Evolutionary conservation across 2,329 filamentous ascomycete genomes (phyloP), one percentile per base, ranked within the genome.

Genomic region (Didymellaceae sp.): DNA sequence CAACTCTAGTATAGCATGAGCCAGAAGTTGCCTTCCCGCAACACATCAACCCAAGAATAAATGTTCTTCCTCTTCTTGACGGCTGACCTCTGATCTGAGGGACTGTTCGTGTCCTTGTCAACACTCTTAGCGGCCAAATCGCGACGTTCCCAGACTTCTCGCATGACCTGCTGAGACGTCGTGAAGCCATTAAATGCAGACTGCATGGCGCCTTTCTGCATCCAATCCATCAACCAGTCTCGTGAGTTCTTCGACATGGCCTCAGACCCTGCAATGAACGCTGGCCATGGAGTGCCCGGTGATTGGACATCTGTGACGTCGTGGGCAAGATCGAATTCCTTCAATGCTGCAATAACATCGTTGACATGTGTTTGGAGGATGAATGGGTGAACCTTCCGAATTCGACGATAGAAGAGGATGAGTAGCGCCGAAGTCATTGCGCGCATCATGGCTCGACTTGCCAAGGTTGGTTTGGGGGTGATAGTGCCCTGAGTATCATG

Each of bases 391-490:
- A 73, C 71, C 6, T 75, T 65, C 14, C 71, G 67, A 13, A 77
- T 68, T 5, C 75, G 66, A 2, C 74, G 64, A 51, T 77, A 77
- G 56, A 77, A 77, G 32, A 75, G 73, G 1, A 78, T 74, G 5
- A 77, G 64, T 5, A 77, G 55, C 0, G 74, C 74, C 8, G 68
- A 63, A 34, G 73, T 74, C 52, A 78, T 54, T 0, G 75, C 75
- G 14, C 68, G 65, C 6, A 76, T 54, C 65, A 78, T 74, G 8
- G 54, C 54, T 16, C 37, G 50, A 25, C 54, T 51, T 20, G 52
- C 52, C 18, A 14, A 21, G 7, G 47, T 17, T 16, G 47, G 13
- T 11, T 14, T 44, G 0, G 38, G 24, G 1, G 26, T 18, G 2
- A 18, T 28, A 11, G 24, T 9, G n/a, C 38, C 38, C 11, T 37